Conservation (phyloP, 176 grass and related monocot genomes). For the Avena atlantica region DNA sequence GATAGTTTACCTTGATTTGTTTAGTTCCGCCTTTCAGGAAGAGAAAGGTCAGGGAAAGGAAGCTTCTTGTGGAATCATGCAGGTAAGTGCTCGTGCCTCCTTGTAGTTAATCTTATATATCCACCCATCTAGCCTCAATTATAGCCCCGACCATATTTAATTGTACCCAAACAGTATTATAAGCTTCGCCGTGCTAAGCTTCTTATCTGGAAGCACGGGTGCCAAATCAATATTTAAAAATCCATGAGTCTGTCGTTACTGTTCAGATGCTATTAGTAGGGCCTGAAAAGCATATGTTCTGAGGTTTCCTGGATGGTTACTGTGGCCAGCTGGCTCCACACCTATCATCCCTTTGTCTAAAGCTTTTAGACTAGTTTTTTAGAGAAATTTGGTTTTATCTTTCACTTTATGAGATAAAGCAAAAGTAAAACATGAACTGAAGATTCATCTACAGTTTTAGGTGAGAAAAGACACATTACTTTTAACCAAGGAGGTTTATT, state of each 20-base stretch:
- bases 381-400: constrained; percentile 25
- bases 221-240: constrained; percentile 31
- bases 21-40: constrained; percentile 49
- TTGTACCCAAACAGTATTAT: constrained; percentile 34
- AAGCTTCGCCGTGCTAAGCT: constrained; percentile 42
- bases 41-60: constrained; percentile 46
- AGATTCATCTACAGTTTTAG: constrained; percentile 41
- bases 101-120: constrained; percentile 34
- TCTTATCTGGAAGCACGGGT: constrained; percentile 47
- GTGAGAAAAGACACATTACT: constrained; percentile 48
- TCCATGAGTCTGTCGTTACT: constrained; percentile 20
- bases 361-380: constrained; percentile 27
- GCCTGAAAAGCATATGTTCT: constrained; percentile 37
- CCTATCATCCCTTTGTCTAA: constrained; percentile 36
- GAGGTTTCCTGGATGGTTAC: constrained; percentile 30
- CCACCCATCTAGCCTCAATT: constrained; percentile 14
- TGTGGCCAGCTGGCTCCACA: constrained; percentile 25
- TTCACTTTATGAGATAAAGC: constrained; percentile 45
- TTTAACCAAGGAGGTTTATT: constrained; percentile 32
- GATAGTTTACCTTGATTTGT: constrained; percentile 36
- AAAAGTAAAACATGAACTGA: constrained; percentile 35
- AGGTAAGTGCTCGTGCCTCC: constrained; percentile 22
- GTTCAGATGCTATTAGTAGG: constrained; percentile 42
- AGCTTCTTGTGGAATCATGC: constrained; percentile 50
- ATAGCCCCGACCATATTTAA: constrained; percentile 46